phyloP scores from a whole-genome alignment of 78 protist species.

The slime mould (Dictyostelium discoideum) region DNA sequence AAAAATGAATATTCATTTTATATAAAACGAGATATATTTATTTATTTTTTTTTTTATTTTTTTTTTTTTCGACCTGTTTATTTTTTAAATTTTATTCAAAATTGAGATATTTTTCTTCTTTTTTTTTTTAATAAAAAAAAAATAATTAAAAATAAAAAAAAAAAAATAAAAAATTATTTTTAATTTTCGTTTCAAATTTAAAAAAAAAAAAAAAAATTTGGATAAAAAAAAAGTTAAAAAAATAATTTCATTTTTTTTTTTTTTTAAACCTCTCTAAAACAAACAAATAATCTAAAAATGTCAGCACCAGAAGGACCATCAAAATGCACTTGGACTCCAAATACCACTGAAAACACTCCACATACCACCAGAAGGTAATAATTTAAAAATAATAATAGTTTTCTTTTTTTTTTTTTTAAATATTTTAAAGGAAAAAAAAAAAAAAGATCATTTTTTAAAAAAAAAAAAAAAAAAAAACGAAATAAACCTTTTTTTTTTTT shows the following conservation, averaged over 20 bases:
- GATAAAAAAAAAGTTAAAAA: no score
- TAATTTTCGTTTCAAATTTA: background rate
- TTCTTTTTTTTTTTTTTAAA: no score
- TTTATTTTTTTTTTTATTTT: no score
- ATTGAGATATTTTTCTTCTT: no score
- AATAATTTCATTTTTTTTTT: background rate
- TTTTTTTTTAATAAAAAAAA: no score
- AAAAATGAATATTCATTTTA: no score
- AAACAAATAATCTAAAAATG: background rate
- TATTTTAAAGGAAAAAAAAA: background rate
- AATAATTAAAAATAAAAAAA: no score
- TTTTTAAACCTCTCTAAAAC: background rate
- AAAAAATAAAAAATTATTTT: no score
- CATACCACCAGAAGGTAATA: constrained; percentile 57
- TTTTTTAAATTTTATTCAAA: no score
- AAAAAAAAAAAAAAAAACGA: background rate
- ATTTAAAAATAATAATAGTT: background rate
- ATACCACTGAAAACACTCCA: constrained; percentile 13
- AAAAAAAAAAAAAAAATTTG: background rate
- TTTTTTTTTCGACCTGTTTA: no score
- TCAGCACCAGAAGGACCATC: constrained; percentile 66
- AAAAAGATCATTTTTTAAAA: no score
- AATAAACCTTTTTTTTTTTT: background rate
- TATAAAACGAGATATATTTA: no score
- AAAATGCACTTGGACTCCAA: constrained; percentile 79